A percentile compares a stretch with the other conserved stretches of the same genome.
Evolutionary conservation across 2,329 filamentous ascomycete genomes (phyloP).

Genomic region (Penicillium sp.): DNA sequence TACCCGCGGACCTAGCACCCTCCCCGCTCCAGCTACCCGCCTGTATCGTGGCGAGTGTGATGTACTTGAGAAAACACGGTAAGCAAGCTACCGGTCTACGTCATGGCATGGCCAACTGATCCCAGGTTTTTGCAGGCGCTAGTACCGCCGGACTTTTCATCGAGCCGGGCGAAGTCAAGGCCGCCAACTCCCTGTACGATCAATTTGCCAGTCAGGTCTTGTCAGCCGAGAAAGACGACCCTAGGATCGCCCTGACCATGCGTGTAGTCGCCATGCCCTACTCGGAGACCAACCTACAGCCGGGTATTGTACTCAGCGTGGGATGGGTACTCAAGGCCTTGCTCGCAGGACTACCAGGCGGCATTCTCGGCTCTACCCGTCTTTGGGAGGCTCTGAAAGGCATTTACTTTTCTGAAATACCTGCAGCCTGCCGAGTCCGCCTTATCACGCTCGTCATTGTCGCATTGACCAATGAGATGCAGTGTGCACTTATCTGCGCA

Average conservation of each 20-base stretch:
- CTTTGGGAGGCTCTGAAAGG: conserved; percentile 33
- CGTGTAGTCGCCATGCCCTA: conserved; percentile 33
- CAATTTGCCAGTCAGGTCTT: conserved; percentile 42
- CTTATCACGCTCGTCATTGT: conserved; percentile 40
- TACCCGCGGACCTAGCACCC: conserved; percentile 40
- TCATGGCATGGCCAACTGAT: conserved; percentile 11
- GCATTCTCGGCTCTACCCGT: conserved; percentile 38
- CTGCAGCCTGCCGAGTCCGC: conserved; percentile 26
- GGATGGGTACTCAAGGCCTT: conserved; percentile 37
- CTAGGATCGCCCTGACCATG: conserved; percentile 35
- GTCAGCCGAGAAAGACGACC: conserved; percentile 34
- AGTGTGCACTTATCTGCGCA: conserved; percentile 41
- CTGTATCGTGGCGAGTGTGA: conserved; percentile 44
- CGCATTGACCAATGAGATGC: conserved; percentile 37
- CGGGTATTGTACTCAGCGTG: conserved; percentile 31
- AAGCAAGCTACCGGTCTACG: conserved; percentile 1
- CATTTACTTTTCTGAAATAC: conserved; percentile 28
- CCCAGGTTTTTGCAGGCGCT: conserved; percentile 19
- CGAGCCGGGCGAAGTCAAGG: conserved; percentile 34
- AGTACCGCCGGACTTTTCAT: conserved; percentile 34
- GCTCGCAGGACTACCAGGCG: conserved; percentile 38
- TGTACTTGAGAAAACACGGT: conserved; percentile 32
- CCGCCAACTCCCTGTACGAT: conserved; percentile 38
- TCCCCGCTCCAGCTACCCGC: conserved; percentile 40
- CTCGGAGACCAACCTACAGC: conserved; percentile 19